Base-by-base conservation (phyloP, 768 basidiomycete genomes). In the Macrolepiota albuminosa region DNA sequence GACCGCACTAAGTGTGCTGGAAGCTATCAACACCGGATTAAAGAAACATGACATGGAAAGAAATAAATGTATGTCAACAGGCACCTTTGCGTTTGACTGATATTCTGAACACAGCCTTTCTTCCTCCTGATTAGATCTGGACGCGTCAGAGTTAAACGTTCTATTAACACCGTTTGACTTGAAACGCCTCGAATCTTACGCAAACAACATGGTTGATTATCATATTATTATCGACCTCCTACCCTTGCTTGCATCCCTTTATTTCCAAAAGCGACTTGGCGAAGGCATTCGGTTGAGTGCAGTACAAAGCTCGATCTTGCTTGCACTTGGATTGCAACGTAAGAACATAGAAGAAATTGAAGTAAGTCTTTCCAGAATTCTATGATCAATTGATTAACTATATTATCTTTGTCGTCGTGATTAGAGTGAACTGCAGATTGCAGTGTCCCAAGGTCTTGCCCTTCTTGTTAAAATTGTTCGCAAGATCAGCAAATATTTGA, bases 171-270 rank as follows among this genome's bases (percentile, higher is more conserved):
- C 97, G 0, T 98, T 96, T 71, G 97, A 98, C 72, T 81, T 98
- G 66, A 98, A 98, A 72, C 88, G 97, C 1, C 81, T 99, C 14
- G 91, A 95, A 66, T 91, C 96, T 6, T 99, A 99, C 64, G 90
- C 94, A 0, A 95, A 97, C 71, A 94, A 94, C 69, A 88, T 90
- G 85, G 81, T 98, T 45, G 97, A 98, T 72, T 98, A 96, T 67
- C 97, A 98, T 69, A 93, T 96, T 66, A 84, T 98, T 58, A 80
- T 98, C 43, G 97, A 99, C 71, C 79, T 98, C 29, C 80, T 99
- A 16, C 96, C 97, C 0, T 82, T 78, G 0, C 75, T 94, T 40
- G 86, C 93, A 3, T 75, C 81, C n/a, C 78, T 98, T 14, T 96
- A 89, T 75, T 99, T 98, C 71, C 85, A 93, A 66, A 82, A 79